Evolutionary conservation across 192 early-diverging fungal species (phyloP).

Genomic region (Haplosporangium gracile): DNA sequence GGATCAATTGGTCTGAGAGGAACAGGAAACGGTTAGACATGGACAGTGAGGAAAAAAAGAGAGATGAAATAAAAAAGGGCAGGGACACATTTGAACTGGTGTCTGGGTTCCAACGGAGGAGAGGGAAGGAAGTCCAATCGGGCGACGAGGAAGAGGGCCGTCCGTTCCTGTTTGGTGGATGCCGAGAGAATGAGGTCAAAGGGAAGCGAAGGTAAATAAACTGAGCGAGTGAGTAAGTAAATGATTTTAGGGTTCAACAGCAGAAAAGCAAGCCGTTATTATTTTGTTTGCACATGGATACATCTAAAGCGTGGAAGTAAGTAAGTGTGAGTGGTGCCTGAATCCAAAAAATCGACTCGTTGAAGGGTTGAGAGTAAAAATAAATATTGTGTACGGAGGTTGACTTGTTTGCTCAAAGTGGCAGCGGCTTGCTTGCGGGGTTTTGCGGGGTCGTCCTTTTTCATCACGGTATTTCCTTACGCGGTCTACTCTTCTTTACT

Average conservation of each 20-base stretch:
- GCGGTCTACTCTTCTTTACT: background rate
- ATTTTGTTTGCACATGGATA: conserved; percentile 6
- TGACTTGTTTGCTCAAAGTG: background rate
- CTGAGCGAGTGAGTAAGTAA: background rate
- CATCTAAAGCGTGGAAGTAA: background rate
- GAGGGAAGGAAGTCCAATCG: background rate
- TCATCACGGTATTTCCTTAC: background rate
- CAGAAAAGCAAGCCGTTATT: background rate
- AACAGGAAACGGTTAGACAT: background rate
- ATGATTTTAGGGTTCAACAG: background rate
- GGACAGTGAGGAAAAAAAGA: background rate
- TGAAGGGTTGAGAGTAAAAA: background rate
- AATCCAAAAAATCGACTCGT: background rate
- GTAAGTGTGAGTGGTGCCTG: background rate
- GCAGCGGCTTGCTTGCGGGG: conserved; percentile 1
- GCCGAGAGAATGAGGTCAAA: background rate
- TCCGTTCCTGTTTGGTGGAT: background rate
- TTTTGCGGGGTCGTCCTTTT: background rate
- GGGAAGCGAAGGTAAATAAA: background rate
- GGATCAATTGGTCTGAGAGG: background rate
- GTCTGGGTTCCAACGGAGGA: background rate
- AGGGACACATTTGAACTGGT: too few species aligned
- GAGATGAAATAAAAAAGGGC: background rate
- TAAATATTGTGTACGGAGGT: background rate
- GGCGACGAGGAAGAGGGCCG: background rate